Base-by-base conservation (phyloP, 208 protist genomes). In the Vickermania ingenoplastis region DNA sequence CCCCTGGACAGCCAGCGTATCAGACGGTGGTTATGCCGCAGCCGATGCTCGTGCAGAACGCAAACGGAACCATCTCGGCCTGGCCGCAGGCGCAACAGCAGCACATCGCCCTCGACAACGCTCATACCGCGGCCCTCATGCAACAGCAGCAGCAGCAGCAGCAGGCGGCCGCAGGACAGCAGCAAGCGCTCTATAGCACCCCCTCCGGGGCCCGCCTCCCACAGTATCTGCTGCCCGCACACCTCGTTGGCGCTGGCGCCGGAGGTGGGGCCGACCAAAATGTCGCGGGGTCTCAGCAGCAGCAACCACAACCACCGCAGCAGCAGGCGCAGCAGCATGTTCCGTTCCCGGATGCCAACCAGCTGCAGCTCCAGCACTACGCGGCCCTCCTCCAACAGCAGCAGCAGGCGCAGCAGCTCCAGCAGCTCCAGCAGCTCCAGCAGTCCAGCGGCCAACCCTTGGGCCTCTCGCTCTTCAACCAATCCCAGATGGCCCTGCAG, bases 351-450 rank as follows among this genome's bases (percentile, higher is more conserved):
- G 30, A 66, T 17, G 14, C 31, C 2, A 27, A 59, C 3, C 52
- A 50, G 4, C 48, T 53, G 41, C 62, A 74, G 48, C 66, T 67
- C 28, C 55, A 70, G 23, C 36, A 60, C 0, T 49, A 49, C 48
- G 63, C 69, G 61, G 55, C 61, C 31, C 68, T 74, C 29, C 57
- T 73, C 41, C 65, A 65, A 4, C 22, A 52, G 41, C n/a, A 17
- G 23, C 2, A 65, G 77, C 23, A 58, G 53, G 17, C 17, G 21
- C 64, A 63, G 31, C 26, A 28, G 17, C 50, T 51, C 29, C 23
- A 25, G 21, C 61, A 49, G 57, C 11, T 17, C 13, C 57, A 63
- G 30, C 29, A 22, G 13, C 64, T 63, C 23, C 22, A 23, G 55
- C 65, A 64, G 22, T 2, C 23, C 3, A 22, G 41, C 21, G 4